These are phyloP conservation scores for Tricladium varicosporioides DNA, from an alignment of 2,329 filamentous ascomycete species.

Conservation along the genomic window DNA sequence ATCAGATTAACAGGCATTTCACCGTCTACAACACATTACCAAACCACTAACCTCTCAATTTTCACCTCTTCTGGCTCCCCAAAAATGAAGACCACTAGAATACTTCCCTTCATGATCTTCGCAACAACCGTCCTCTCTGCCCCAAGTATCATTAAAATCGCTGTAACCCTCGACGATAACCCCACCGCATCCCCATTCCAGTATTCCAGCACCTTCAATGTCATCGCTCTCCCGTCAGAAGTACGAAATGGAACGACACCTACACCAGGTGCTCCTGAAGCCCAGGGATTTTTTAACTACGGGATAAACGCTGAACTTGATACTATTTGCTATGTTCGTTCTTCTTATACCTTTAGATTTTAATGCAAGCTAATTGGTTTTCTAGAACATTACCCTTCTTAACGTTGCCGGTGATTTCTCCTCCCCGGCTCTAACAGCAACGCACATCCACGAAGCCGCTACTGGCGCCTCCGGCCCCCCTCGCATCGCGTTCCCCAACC, in stretches of 20 bases:
- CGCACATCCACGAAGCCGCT: constrained; percentile 12
- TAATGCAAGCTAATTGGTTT: no score
- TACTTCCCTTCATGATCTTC: background rate
- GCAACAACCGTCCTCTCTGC: background rate
- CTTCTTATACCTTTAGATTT: no score
- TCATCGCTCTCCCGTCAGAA: background rate
- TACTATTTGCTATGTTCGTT: constrained; percentile 9
- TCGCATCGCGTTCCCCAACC: constrained; percentile 11
- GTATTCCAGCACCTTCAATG: background rate
- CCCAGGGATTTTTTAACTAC: constrained; percentile 7
- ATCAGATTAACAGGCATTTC: no score
- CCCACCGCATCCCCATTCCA: background rate
- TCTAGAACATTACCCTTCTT: constrained; percentile 6
- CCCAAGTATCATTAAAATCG: background rate
- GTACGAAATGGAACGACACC: constrained; percentile 6
- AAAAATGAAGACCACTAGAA: background rate
- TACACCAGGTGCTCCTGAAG: constrained; percentile 4
- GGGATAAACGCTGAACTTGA: constrained; percentile 6
- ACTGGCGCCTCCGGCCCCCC: constrained; percentile 3
- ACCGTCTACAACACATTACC: no score
- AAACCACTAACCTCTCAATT: no score
- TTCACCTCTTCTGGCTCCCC: background rate
- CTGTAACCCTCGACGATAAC: constrained; percentile 1
- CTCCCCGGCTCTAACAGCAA: constrained; percentile 9
- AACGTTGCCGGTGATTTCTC: constrained; percentile 9